phyloP scores from a whole-genome alignment of 164 flowering plant species.

The Warburgia ugandensis region DNA sequence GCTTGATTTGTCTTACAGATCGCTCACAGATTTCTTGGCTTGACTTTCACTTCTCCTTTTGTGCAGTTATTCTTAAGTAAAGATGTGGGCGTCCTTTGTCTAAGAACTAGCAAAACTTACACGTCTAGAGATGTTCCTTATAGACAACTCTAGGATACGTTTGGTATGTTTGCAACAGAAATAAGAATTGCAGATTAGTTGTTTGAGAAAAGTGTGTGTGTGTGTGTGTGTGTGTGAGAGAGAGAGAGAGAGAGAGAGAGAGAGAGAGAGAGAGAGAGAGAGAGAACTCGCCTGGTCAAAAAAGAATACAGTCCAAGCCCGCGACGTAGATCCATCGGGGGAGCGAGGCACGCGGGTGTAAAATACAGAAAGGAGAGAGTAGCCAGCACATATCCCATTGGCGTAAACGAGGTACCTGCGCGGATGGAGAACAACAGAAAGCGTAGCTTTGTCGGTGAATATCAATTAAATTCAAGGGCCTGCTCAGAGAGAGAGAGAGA shows the following conservation, averaged over 20 bases:
- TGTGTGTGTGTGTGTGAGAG: neutral
- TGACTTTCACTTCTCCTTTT: no score
- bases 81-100: neutral
- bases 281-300: slow-evolving; percentile 57
- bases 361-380: slow-evolving; percentile 76
- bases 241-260: neutral
- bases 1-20: no score
- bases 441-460: neutral
- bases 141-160: no score
- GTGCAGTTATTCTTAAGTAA: neutral
- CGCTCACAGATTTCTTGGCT: no score
- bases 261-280: neutral
- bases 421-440: neutral
- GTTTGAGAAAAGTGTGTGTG: neutral
- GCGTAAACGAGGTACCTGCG: slow-evolving; percentile 88
- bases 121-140: no score
- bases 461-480: neutral
- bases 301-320: slow-evolving; percentile 78
- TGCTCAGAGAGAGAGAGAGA: neutral
- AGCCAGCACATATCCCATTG: slow-evolving; percentile 86
- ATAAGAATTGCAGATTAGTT: neutral
- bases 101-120: neutral
- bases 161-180: neutral
- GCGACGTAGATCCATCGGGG: slow-evolving; percentile 25
- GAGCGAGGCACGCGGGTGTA: slow-evolving; percentile 52